Conservation (phyloP, 2,329 filamentous ascomycete genomes). For the Coniella vitis region DNA sequence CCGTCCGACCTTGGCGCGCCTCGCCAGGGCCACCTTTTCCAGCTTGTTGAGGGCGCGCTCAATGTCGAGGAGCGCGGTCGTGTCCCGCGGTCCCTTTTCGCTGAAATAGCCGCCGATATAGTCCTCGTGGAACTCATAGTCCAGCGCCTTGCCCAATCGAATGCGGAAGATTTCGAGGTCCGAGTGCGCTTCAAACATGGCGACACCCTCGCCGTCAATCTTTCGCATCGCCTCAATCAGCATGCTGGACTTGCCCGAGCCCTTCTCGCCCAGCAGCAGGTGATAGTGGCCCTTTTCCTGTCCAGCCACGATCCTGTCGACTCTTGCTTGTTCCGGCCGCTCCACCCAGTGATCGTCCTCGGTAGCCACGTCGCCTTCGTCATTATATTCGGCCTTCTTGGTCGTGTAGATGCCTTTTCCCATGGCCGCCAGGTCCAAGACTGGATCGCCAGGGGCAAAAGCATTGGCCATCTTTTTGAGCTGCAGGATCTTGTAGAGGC, state of each 20-base stretch:
- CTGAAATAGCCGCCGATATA: constrained; percentile 96
- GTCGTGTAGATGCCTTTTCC: constrained; percentile 46
- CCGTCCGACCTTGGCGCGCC: constrained; percentile 52
- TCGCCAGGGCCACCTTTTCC: constrained; percentile 82
- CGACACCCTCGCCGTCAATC: constrained; percentile 77
- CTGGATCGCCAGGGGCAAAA: constrained; percentile 86
- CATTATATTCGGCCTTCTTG: not conserved
- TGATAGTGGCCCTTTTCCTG: constrained; percentile 75
- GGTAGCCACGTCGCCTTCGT: constrained; percentile 18
- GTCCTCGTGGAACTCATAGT: constrained; percentile 97
- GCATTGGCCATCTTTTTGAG: constrained; percentile 89
- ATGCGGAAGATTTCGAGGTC: constrained; percentile 94
- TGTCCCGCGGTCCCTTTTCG: constrained; percentile 85
- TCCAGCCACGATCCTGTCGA: constrained; percentile 79
- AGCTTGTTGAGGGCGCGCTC: constrained; percentile 96
- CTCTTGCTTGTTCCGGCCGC: constrained; percentile 71
- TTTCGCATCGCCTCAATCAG: constrained; percentile 90
- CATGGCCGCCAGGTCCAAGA: constrained; percentile 69
- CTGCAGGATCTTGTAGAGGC: constrained; percentile 82
- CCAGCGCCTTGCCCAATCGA: constrained; percentile 83
- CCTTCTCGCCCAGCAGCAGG: constrained; percentile 89
- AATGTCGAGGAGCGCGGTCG: constrained; percentile 87
- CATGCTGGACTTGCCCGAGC: constrained; percentile 95
- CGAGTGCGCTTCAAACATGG: constrained; percentile 95
- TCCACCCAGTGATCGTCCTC: constrained; percentile 68